Evolutionary conservation across 257 asterid genomes (phyloP), one percentile per base, ranked within the genome.

Genomic region (Nicotiana otophora): DNA sequence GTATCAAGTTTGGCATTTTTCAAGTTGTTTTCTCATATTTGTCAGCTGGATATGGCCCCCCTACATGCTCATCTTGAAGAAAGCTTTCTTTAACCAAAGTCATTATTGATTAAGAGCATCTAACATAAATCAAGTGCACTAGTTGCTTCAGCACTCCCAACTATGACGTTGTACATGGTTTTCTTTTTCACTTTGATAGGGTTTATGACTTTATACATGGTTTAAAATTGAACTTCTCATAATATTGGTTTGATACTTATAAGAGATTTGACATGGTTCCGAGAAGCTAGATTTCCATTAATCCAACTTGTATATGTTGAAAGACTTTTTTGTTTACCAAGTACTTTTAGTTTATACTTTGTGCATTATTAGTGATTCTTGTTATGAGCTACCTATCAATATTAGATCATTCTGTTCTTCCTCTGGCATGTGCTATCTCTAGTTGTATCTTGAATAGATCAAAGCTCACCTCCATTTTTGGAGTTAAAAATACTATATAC

Each of bases 1-100:
- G 99, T 96, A 83, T 53, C 63, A 26, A 23, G n/a, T 23, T 48
- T 74, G 11, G 5, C 63, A 57, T 57, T 57, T 42, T 57, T 57
- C 63, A 57, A 19, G 28, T 6, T 6, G 26, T 58, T 58, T 31
- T 55, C 20, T 55, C 61, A 15, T 15, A 55, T 55, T 55, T 55
- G 9, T 16, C 61, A 5, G 61, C 20, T 5, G 61, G n/a, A 15
- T 19, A 55, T 15, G 61, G 3, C 20, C 61, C 61, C 20, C 17
- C 9, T 55, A 5, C 64, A 28, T 58, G 64, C 64, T 58, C 64
- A 58, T 58, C 26, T 9, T 58, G 26, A 19, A 7, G 64, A n/a
- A 19, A 58, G 9, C 64, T 58, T 7, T 58, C 64, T n/a, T 7
- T 58, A 58, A 58, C 64, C 1, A 26, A 58, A 19, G 64, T 58